phyloP scores from a whole-genome alignment of 139 green algal species.

The Closterium sp. region DNA sequence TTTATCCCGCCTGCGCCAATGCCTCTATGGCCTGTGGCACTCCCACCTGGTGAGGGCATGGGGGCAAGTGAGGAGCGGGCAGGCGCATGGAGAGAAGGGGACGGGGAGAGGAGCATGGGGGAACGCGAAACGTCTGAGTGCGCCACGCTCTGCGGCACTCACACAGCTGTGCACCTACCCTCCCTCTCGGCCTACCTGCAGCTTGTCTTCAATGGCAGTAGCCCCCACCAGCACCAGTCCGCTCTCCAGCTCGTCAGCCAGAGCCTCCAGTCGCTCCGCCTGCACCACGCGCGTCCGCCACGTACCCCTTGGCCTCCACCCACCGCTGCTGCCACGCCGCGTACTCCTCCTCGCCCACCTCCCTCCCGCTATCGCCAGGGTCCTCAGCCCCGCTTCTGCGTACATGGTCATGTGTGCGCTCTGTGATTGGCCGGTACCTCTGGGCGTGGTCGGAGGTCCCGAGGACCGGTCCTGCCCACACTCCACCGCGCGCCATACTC shows the following conservation, averaged over 20 bases:
- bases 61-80: background rate
- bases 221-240: slow-evolving; percentile 38
- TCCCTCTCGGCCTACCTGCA: slow-evolving; percentile 14
- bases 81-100: background rate
- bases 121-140: no score
- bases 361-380: slow-evolving; percentile 64
- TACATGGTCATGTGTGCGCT: slow-evolving; percentile 75
- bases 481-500: slow-evolving; percentile 25
- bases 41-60: slow-evolving; percentile 70
- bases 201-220: slow-evolving; percentile 46
- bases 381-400: slow-evolving; percentile 78
- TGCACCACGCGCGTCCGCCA: slow-evolving; percentile 48
- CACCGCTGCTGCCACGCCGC: slow-evolving; percentile 32
- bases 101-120: background rate
- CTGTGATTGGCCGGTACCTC: slow-evolving; percentile 37
- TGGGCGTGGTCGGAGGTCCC: slow-evolving; percentile 1
- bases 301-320: slow-evolving; percentile 26
- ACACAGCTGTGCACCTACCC: no score
- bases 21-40: slow-evolving; percentile 70
- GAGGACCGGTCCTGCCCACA: slow-evolving; percentile 46
- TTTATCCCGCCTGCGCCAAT: slow-evolving; percentile 59
- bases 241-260: slow-evolving; percentile 58
- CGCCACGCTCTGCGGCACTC: no score
- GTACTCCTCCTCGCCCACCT: slow-evolving; percentile 48
- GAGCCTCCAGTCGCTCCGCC: slow-evolving; percentile 62